Evolutionary conservation across 1,284 basidiomycete genomes (phyloP), one percentile per base, ranked within the genome.

Genomic region (Boletus smithii): DNA sequence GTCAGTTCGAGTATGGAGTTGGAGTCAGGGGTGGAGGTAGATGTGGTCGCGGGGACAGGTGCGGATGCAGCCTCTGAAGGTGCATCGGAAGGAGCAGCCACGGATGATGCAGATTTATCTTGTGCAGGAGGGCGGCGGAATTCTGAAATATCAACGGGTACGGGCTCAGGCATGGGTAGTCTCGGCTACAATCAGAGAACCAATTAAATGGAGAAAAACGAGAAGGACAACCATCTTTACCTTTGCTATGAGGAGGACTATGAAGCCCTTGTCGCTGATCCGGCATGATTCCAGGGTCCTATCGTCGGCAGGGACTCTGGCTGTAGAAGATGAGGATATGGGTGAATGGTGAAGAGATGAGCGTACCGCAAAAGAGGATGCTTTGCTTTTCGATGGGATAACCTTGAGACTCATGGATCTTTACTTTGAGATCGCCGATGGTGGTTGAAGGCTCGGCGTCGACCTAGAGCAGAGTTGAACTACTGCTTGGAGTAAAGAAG

Each of bases 291-390:
- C 40, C 16, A 47, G 14, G 9, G 46, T 47, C 32, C 14, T 47
- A 4, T 43, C 39, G 14, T 44, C 27, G 10, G 33, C 5, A 13
- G 16, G 46, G 10, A 37, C 27, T 36, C 17, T 35, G 18, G 39
- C 40, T 35, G 27, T 8, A 8, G 13, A n/a, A 17, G 13, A 17
- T 42, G 22, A 24, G 14, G 1, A 30, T n/a, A n/a, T 23, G 8
- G 17, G 11, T 2, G 20, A 9, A 24, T 17, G 8, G n/a, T 3
- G 8, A 34, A n/a, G 22, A 14, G 11, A 23, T 20, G 8, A 14
- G 35, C 42, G n/a, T 34, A 48, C 47, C 47, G 13, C 42, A 32
- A 37, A 36, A 47, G 14, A 47, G 33, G 35, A 47, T 47, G 33
- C 22, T 47, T 44, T 47, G 46, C 5, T 44, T 36, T 14, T 44